Conservation (phyloP, 768 basidiomycete species). For the Cystobasidium ongulense region DNA sequence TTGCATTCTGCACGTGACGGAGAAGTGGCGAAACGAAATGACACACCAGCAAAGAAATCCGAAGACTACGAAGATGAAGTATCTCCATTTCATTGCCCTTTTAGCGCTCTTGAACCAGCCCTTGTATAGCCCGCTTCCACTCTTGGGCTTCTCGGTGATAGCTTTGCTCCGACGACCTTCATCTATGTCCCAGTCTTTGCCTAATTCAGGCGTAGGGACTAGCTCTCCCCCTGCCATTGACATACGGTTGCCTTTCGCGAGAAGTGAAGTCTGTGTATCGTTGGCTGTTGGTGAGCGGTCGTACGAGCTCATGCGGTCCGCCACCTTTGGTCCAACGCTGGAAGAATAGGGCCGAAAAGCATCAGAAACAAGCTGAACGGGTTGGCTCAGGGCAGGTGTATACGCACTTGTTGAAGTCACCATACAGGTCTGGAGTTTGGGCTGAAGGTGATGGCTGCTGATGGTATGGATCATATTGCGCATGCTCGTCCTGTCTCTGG, state of each 20-base stretch:
- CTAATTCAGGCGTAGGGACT: constrained; percentile 1
- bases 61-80: constrained; percentile 20
- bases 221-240: constrained; percentile 24
- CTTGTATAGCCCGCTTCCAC: not conserved
- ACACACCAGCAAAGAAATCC: constrained; percentile 4
- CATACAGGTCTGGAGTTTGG: constrained; percentile 12
- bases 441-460: constrained; percentile 1
- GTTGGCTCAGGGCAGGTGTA: not conserved
- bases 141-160: constrained; percentile 5
- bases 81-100: not conserved
- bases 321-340: not conserved
- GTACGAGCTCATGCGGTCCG: not conserved
- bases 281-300: not conserved
- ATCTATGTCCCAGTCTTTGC: constrained; percentile 21
- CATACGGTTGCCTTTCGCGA: not conserved
- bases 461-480: constrained; percentile 13
- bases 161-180: constrained; percentile 1
- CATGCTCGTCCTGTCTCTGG: not conserved
- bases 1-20: not conserved
- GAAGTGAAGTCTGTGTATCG: not conserved
- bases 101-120: not conserved
- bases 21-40: not conserved
- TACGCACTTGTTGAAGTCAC: constrained; percentile 24
- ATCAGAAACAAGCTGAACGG: not conserved
- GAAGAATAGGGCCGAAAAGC: not conserved